A percentile compares a stretch with the other conserved stretches of the same genome.
phyloP scores from a whole-genome alignment of 108 stramenopile species.

The Cyclotella atomus region DNA sequence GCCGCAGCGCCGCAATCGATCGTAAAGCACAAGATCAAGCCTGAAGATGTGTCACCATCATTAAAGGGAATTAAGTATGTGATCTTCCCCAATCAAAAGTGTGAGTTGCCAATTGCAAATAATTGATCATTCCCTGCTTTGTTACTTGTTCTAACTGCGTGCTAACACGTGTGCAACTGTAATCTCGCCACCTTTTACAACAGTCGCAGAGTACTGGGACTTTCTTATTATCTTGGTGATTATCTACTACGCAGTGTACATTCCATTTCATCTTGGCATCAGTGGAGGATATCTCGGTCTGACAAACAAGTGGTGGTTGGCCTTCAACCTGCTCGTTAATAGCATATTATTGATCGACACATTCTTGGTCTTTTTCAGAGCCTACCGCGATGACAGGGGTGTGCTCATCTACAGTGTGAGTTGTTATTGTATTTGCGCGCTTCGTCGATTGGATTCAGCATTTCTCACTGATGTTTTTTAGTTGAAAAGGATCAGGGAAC shows the following conservation, averaged over 20 bases:
- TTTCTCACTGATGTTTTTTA: too few relatives aligned
- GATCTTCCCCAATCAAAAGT: conserved; percentile 42
- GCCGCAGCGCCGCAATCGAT: too few relatives aligned
- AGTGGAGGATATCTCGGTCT: conserved; percentile 41
- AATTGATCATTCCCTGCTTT: neutral
- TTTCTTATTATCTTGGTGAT: conserved; percentile 46
- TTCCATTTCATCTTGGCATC: conserved; percentile 54
- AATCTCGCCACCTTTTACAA: neutral
- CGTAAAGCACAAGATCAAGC: too few relatives aligned
- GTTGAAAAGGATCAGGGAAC: conserved; percentile 24
- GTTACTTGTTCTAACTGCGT: neutral
- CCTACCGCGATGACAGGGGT: conserved; percentile 31
- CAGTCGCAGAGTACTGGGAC: conserved; percentile 42
- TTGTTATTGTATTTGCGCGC: too few relatives aligned
- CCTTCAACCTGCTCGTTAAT: conserved; percentile 43
- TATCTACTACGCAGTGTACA: conserved; percentile 35
- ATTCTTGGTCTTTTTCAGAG: conserved; percentile 57
- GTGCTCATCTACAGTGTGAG: too few relatives aligned
- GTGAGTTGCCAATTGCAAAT: neutral
- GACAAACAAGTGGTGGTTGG: conserved; percentile 11
- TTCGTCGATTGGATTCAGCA: too few relatives aligned
- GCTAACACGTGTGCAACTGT: too few relatives aligned
- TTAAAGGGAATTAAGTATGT: conserved; percentile 37
- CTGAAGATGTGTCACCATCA: conserved; percentile 10
- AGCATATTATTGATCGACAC: conserved; percentile 50